Conservation (phyloP, 164 flowering plant genomes). For the Chloranthus sessilifolius region DNA sequence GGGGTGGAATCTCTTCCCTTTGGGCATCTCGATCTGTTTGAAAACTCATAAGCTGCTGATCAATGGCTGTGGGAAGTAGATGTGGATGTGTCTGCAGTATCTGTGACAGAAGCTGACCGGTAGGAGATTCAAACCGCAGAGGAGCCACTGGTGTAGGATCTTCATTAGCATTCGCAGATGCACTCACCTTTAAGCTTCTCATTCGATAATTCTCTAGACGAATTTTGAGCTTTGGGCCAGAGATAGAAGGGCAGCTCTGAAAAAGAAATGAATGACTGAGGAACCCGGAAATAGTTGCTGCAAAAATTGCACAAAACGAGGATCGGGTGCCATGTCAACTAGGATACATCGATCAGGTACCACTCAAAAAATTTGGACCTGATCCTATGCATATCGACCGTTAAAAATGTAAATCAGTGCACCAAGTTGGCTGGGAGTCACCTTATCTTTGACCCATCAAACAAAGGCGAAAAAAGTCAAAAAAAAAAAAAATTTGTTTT, state of each 20-base stretch:
- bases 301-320: not conserved
- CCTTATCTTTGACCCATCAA: too few relatives aligned
- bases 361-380: too few relatives aligned
- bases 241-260: conserved; percentile 40
- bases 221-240: conserved; percentile 29
- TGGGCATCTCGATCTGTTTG: conserved; percentile 55
- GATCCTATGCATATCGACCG: too few relatives aligned
- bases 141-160: conserved; percentile 59
- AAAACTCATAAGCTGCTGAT: conserved; percentile 87
- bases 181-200: conserved; percentile 44
- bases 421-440: too few relatives aligned
- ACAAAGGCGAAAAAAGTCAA: too few relatives aligned
- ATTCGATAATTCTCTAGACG: conserved; percentile 25
- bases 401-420: too few relatives aligned
- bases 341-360: too few relatives aligned
- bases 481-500: too few relatives aligned
- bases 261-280: conserved; percentile 17
- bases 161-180: conserved; percentile 43
- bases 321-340: not conserved
- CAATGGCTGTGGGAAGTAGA: conserved; percentile 76
- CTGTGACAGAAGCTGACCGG: conserved; percentile 78
- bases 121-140: conserved; percentile 67
- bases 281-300: not conserved
- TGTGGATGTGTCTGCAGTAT: conserved; percentile 82
- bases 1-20: conserved; percentile 33